Evolutionary conservation across 176 grass and related monocot species (phyloP).

Genomic region (Microstegium vimineum): DNA sequence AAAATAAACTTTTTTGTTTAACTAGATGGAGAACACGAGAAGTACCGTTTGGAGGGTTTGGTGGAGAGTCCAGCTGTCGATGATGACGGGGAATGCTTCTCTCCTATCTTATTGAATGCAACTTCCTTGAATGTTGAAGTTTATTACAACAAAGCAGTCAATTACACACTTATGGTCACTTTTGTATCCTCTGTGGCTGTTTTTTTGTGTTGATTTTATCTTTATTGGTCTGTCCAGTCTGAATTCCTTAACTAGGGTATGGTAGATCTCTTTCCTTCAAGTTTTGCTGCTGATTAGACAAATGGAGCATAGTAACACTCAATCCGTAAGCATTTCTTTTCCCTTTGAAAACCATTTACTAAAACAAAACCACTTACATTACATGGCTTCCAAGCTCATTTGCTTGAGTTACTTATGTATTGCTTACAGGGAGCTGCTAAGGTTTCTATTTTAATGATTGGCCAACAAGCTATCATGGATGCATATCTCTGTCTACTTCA

Average conservation of each 20-base stretch:
- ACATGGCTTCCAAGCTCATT: conserved; percentile 31
- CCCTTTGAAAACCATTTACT: conserved; percentile 19
- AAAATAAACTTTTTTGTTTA: conserved; percentile 25
- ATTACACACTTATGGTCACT: conserved; percentile 99
- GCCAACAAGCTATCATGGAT: conserved; percentile 99
- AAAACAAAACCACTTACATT: neutral
- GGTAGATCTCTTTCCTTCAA: conserved; percentile 94
- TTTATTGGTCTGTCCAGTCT: conserved; percentile 19
- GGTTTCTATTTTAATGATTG: conserved; percentile 98
- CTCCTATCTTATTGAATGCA: conserved; percentile 83
- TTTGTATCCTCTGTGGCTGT: conserved; percentile 84
- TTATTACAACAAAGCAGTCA: conserved; percentile 99
- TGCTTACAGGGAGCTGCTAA: conserved; percentile 77
- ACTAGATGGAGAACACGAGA: conserved; percentile 84
- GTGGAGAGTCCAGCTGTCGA: conserved; percentile 76
- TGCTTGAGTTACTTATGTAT: neutral
- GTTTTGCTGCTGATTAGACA: conserved; percentile 92
- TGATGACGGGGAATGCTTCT: conserved; percentile 88
- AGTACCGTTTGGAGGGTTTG: conserved; percentile 85
- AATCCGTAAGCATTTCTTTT: conserved; percentile 71
- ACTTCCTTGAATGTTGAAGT: conserved; percentile 95
- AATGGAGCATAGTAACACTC: conserved; percentile 99
- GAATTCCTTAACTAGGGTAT: conserved; percentile 43
- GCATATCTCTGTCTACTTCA: conserved; percentile 98
- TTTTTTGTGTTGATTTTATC: neutral